Conservation (phyloP, 441 rosid species). For the Cnidoscolus chayamansa region DNA sequence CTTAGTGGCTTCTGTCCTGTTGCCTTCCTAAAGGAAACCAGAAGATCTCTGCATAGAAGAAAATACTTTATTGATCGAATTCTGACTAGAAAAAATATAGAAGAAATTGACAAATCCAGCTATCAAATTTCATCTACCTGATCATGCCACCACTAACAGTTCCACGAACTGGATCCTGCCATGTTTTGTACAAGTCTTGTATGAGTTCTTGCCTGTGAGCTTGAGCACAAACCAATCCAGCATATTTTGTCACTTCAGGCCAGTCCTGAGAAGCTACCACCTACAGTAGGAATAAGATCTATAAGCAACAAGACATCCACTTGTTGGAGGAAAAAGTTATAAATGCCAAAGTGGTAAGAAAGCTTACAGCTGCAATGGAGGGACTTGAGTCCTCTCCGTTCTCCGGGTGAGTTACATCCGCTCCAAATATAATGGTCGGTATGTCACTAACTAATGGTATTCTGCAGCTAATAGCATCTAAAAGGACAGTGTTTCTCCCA, state of each 20-base stretch:
- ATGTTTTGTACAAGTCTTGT: conserved; percentile 89
- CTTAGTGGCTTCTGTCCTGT: conserved; percentile 95
- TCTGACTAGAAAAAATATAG: neutral
- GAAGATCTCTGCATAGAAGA: conserved; percentile 65
- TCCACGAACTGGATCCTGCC: conserved; percentile 98
- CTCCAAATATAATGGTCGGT: conserved; percentile 96
- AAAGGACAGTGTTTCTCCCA: conserved; percentile 90
- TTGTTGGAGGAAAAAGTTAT: neutral
- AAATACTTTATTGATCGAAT: neutral
- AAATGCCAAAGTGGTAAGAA: conserved; percentile 3
- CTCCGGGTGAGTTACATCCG: conserved; percentile 97
- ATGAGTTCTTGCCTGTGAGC: conserved; percentile 98
- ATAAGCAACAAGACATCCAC: conserved; percentile 21
- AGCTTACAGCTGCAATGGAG: conserved; percentile 84
- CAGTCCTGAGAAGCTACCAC: conserved; percentile 99
- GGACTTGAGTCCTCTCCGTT: conserved; percentile 97
- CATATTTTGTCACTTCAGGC: conserved; percentile 99
- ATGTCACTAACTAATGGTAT: conserved; percentile 91
- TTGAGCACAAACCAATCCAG: conserved; percentile 97
- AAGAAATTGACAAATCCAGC: neutral
- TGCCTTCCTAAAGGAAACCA: conserved; percentile 87
- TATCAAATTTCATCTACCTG: conserved; percentile 42
- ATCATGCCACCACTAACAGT: conserved; percentile 96
- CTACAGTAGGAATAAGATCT: conserved; percentile 35
- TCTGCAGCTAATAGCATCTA: conserved; percentile 92